Evolutionary conservation across 495 filamentous ascomycete species (phyloP), one percentile per base, ranked within the genome.

Genomic region (Lentithecium fluviatile): DNA sequence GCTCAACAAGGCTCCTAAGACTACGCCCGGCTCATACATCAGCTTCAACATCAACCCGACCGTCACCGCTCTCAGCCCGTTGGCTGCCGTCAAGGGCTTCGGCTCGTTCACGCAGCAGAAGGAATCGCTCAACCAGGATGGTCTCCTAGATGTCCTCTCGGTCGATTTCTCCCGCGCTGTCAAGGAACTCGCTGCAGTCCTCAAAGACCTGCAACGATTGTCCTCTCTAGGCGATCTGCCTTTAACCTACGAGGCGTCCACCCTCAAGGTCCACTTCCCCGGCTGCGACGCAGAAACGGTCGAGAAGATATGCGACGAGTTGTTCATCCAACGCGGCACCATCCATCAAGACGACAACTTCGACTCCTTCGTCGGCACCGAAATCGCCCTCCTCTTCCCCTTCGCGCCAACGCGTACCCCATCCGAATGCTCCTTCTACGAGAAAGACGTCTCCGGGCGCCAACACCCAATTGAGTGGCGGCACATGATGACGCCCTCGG

Each of bases 41-140:
- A 89, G 95, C 73, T 96, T 97, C 77, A 78, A 86, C 59, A 72
- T 95, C 58, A 90, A 83, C 69, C 92, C 90, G n/a, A 91, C 88
- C 68, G 81, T 95, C 69, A 96, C 90, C 51, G 86, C 88, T 40
- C 81, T 95, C 45, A 88, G 84, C 69, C 83, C 82, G 21, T 76
- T 89, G 38, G 62, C 45, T 8, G 75, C 74, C 56, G 73, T 70
- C 13, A 53, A 69, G 36, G 75, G 72, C 19, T 75, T 68, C 66
- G 45, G 52, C 40, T 58, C 47, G 10, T 56, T 64, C 32, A 19
- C 59, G 13, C 49, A 60, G 19, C 58, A 43, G 67, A 62, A 59
- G 55, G 58, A 77, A 42, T 85, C 84, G 6, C 81, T 97, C 58
- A 86, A 90, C 73, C 83, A 85, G 25, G 83, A 88, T 10, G 89